Conservation (phyloP, 108 stramenopile genomes). For the Skeletonema marinoi region DNA sequence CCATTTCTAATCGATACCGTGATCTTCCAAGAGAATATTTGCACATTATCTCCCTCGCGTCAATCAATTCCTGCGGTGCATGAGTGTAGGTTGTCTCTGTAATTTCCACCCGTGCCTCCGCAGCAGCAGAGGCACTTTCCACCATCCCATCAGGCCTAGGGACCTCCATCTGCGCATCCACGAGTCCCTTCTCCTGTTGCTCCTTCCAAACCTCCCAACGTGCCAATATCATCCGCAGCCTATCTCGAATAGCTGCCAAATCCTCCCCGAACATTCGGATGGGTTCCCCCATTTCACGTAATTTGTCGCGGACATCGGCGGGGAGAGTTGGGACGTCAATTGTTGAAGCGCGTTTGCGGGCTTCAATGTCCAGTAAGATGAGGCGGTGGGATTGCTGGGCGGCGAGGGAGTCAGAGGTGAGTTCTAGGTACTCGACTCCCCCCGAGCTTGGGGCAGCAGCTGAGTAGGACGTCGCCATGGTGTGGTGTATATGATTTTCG, state of each 20-base stretch:
- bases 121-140: slow-evolving; percentile 13
- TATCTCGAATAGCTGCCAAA: slow-evolving; percentile 82
- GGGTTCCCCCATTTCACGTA: slow-evolving; percentile 76
- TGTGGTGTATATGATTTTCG: neutral
- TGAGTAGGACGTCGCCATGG: neutral
- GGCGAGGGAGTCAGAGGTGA: slow-evolving; percentile 66
- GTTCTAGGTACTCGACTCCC: slow-evolving; percentile 45
- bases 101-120: neutral
- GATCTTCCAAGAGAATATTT: slow-evolving; percentile 78
- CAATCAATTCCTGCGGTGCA: slow-evolving; percentile 78
- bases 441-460: slow-evolving; percentile 10
- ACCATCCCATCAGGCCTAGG: slow-evolving; percentile 34
- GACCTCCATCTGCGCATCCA: slow-evolving; percentile 18
- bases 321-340: slow-evolving; percentile 88
- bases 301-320: slow-evolving; percentile 65
- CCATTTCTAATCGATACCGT: slow-evolving; percentile 64
- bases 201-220: slow-evolving; percentile 59
- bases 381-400: slow-evolving; percentile 61
- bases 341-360: slow-evolving; percentile 73
- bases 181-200: slow-evolving; percentile 13
- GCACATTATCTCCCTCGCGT: slow-evolving; percentile 73
- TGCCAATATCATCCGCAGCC: slow-evolving; percentile 77
- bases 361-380: slow-evolving; percentile 77
- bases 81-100: slow-evolving; percentile 87
- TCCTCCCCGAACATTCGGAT: slow-evolving; percentile 92